A percentile compares a stretch with the other conserved stretches of the same genome.
phyloP scores from a whole-genome alignment of 169 alveolate genomes.

The Neospora caninum region DNA sequence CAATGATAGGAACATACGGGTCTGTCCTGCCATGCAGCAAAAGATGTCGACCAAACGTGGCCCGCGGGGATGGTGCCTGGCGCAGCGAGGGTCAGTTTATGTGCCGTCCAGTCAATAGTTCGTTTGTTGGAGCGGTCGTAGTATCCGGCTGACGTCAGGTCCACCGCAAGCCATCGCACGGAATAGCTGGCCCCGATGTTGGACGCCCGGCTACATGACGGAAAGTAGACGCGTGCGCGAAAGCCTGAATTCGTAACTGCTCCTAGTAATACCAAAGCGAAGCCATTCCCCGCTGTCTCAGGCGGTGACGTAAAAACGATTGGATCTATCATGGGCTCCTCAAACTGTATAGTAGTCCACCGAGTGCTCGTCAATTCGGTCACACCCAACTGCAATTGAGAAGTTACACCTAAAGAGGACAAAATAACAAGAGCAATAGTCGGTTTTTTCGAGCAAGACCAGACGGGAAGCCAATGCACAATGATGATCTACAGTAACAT shows the following conservation, averaged over 20 bases:
- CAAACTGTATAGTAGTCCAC: neutral
- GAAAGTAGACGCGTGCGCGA: neutral
- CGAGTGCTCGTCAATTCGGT: neutral
- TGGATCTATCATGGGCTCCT: neutral
- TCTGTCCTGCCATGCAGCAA: neutral
- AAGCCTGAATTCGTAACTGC: neutral
- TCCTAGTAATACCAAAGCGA: slow-evolving; percentile 7
- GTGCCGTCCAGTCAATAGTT: neutral
- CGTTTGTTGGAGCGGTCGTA: neutral
- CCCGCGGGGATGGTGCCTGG: neutral
- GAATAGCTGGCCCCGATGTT: neutral
- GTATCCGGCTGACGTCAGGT: neutral
- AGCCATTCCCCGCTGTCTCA: neutral
- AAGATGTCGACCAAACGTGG: neutral
- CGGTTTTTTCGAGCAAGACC: too few species aligned
- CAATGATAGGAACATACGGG: neutral
- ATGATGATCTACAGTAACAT: too few species aligned
- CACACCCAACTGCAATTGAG: neutral
- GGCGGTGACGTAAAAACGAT: slow-evolving; percentile 19
- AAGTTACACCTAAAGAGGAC: neutral
- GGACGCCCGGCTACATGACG: neutral
- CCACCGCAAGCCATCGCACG: slow-evolving; percentile 27
- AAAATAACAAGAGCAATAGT: neutral
- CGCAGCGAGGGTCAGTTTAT: neutral
- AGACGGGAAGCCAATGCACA: too few species aligned